Conservation (phyloP, 2,329 filamentous ascomycete species). For the Pseudogymnoascus sp. region DNA sequence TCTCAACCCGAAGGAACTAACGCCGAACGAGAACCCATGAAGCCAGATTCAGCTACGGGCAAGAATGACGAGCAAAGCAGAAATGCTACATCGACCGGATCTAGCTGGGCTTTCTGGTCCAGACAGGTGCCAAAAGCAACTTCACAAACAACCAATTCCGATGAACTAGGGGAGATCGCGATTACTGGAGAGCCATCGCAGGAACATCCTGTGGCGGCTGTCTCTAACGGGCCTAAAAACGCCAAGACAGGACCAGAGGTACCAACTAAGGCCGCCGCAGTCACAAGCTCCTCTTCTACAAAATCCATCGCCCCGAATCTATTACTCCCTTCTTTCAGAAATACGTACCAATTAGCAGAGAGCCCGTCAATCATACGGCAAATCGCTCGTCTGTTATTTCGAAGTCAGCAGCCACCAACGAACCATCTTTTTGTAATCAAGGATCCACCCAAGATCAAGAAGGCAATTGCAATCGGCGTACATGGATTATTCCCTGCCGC, state of each 20-base stretch:
- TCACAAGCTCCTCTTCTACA: constrained; percentile 18
- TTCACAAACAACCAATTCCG: constrained; percentile 2
- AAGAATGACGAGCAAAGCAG: constrained; percentile 35
- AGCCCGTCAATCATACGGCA: constrained; percentile 65
- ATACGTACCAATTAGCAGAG: constrained; percentile 59
- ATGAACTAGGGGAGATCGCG: constrained; percentile 42
- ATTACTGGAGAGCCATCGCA: constrained; percentile 51
- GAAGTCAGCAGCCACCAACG: constrained; percentile 47
- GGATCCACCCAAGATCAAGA: constrained; percentile 65
- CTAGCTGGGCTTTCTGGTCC: constrained; percentile 79
- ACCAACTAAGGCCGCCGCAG: background rate
- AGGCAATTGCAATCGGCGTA: constrained; percentile 85
- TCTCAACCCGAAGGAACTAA: constrained; percentile 18
- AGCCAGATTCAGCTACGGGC: constrained; percentile 35
- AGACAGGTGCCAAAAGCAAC: constrained; percentile 28
- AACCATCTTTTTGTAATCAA: constrained; percentile 67
- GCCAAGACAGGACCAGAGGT: background rate
- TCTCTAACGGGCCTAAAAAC: background rate
- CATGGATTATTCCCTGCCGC: constrained; percentile 90
- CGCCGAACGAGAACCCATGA: constrained; percentile 30
- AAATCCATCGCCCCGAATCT: constrained; percentile 47
- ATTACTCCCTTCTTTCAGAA: constrained; percentile 60
- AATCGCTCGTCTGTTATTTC: constrained; percentile 50
- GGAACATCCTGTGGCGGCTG: constrained; percentile 34
- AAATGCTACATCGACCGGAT: constrained; percentile 37